These are phyloP conservation scores for Euphorbia peplus DNA, from an alignment of 345 rosid species.

Conservation along the genomic window DNA sequence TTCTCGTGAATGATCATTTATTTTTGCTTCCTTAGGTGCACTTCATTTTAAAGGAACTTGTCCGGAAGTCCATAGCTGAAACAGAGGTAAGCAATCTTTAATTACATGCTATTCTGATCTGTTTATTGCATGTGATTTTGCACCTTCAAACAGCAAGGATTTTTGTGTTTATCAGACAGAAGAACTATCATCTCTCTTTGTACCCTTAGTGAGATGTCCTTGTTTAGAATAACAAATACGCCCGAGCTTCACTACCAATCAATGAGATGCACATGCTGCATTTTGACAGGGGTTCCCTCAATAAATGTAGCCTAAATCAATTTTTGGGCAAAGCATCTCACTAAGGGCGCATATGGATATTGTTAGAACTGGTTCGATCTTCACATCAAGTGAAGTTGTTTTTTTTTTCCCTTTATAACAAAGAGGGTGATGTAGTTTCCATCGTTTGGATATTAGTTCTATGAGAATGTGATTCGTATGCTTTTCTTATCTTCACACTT, in stretches of 20 bases:
- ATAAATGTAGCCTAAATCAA: neutral
- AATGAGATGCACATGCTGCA: neutral
- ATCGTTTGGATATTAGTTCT: neutral
- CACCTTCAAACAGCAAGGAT: neutral
- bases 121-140: neutral
- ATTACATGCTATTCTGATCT: neutral
- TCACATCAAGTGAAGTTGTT: too few species aligned
- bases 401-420: neutral
- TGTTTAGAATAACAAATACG: neutral
- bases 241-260: neutral
- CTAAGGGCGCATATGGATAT: neutral
- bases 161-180: neutral
- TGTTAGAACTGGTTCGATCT: neutral
- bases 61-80: conserved; percentile 85
- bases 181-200: neutral
- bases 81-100: conserved; percentile 65
- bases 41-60: conserved; percentile 91
- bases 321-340: neutral
- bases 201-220: neutral
- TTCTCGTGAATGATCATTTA: neutral
- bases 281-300: neutral
- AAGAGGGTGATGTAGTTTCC: neutral
- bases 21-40: conserved; percentile 56
- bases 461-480: neutral
- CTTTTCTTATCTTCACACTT: neutral